Base-by-base conservation (phyloP, 1,139 yeast genomes). In the Pichia sp. region DNA sequence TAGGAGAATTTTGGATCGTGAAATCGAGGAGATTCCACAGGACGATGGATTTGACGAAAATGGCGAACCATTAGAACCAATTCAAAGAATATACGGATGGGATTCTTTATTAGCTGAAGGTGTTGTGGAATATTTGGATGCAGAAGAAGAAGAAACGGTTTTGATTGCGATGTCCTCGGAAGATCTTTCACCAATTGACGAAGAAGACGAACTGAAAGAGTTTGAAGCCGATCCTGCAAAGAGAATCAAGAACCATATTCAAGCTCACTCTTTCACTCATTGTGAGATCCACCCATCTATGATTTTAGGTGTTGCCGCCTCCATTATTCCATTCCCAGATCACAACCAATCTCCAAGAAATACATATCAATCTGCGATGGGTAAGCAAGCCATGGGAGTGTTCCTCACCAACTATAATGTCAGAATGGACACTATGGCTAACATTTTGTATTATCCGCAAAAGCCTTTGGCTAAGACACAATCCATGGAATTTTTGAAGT, bases 301-400 rank as follows among this genome's bases (percentile, higher is more conserved):
- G 99, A 93, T 93, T 71, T 78, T 93, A 59, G 99, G 99, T 70
- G 96, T 93, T 61, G 96, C 97, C 47, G 99, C 99, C 9, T 88
- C 96, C 41, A 91, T 93, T 69, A 93, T 93, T 78, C 99, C 99
- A 25, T 93, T 93, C 87, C 99, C 99, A 16, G 99, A 93, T 73
- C 99, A 93, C 72, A 93, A 93, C 71, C 99, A 93, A 76, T 91
- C 98, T 54, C 99, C 99, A 55, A 95, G 99, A 83, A 93, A 93
- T 70, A 93, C 99, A 6, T 93, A 93, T 73, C 99, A 93, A 75
- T 90, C 96, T 67, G 99, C 99, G 59, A 93, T 93, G 99, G 99
- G 99, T 82, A 93, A 93, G 72, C 99, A 93, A 74, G 99, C 99
- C 55, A 93, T 93, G 99, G 99, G 99, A 68, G 99, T 95, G n/a